Evolutionary conservation across 176 grass and related monocot genomes (phyloP).

Genomic region (Zoysia pacifica): DNA sequence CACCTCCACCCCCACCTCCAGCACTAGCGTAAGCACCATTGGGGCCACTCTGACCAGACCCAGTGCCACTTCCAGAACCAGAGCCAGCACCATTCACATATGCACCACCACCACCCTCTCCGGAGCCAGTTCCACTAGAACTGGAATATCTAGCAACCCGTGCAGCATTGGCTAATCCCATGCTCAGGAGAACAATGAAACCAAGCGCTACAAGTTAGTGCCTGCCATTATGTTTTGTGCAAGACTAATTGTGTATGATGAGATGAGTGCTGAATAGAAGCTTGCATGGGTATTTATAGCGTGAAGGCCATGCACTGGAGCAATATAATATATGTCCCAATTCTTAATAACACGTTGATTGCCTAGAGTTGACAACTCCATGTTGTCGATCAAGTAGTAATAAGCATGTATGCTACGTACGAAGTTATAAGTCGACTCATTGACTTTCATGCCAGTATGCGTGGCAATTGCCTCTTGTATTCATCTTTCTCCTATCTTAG

Average conservation of each 20-base stretch:
- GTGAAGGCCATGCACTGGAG: background rate
- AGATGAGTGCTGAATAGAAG: background rate
- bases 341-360: background rate
- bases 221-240: background rate
- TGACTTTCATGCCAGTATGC: too few relatives aligned
- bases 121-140: background rate
- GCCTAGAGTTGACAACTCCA: background rate
- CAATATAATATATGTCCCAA: background rate
- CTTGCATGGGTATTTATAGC: background rate
- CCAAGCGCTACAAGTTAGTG: background rate
- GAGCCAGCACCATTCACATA: background rate
- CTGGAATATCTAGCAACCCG: constrained; percentile 13
- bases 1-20: too few relatives aligned
- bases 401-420: too few relatives aligned
- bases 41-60: background rate
- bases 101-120: background rate
- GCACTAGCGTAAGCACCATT: too few relatives aligned
- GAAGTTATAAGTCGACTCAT: too few relatives aligned
- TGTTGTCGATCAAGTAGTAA: too few relatives aligned
- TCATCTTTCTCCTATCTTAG: too few relatives aligned
- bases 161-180: background rate
- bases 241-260: background rate
- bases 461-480: too few relatives aligned
- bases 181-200: background rate
- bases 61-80: background rate